Evolutionary conservation across 441 rosid species (phyloP).

Genomic region (Erodium trifolium): DNA sequence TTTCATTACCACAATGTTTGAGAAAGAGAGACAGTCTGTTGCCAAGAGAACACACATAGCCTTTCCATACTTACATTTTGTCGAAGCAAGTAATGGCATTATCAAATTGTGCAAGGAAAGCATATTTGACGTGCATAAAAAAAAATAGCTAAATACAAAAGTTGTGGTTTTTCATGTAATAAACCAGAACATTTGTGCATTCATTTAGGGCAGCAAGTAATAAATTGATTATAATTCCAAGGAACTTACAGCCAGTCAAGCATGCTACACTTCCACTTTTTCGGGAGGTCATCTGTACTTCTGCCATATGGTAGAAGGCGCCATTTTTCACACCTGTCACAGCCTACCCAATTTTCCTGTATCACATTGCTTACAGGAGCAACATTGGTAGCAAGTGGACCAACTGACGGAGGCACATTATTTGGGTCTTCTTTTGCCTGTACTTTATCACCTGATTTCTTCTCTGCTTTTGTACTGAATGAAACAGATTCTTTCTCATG

Average conservation of each 20-base stretch:
- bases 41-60: conserved; percentile 22
- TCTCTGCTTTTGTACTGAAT: neutral
- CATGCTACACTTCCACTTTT: conserved; percentile 74
- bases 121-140: neutral
- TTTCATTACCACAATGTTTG: neutral
- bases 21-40: conserved; percentile 14
- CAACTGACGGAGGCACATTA: conserved; percentile 7
- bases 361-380: conserved; percentile 21
- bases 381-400: conserved; percentile 14
- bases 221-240: neutral
- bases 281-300: conserved; percentile 48
- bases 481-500: conserved; percentile 1
- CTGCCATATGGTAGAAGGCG: conserved; percentile 54
- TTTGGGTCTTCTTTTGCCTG: neutral
- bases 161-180: neutral
- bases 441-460: conserved; percentile 6
- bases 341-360: conserved; percentile 50
- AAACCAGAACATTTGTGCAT: neutral
- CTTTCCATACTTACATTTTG: neutral
- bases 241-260: conserved; percentile 74
- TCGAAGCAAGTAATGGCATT: conserved; percentile 4
- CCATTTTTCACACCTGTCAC: conserved; percentile 65
- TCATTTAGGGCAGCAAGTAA: neutral
- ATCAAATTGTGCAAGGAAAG: conserved; percentile 11
- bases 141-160: neutral